phyloP scores from a whole-genome alignment of 2,329 filamentous ascomycete species.

The Nemania diffusa region DNA sequence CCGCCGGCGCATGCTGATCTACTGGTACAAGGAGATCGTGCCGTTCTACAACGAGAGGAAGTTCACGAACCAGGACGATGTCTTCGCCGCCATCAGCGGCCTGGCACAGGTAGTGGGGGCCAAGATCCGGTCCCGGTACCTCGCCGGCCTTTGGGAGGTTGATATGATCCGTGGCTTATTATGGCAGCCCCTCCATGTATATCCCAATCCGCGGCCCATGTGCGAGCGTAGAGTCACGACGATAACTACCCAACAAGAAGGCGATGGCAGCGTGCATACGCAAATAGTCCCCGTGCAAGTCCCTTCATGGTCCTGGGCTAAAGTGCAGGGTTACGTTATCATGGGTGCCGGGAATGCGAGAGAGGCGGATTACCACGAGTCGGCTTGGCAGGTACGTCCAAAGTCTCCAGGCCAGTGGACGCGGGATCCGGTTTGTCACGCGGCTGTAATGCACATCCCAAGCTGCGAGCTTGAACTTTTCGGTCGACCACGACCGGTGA shows the following conservation, averaged over 20 bases:
- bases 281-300: constrained; percentile 8
- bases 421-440: constrained; percentile 29
- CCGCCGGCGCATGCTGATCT: constrained; percentile 18
- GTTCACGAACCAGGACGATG: constrained; percentile 36
- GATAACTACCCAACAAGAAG: neutral
- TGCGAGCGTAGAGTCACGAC: constrained; percentile 15
- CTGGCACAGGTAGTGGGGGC: constrained; percentile 33
- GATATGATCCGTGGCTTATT: constrained; percentile 41
- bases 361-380: constrained; percentile 22
- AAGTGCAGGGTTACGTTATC: constrained; percentile 34
- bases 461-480: constrained; percentile 40
- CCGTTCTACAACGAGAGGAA: constrained; percentile 26
- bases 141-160: constrained; percentile 41
- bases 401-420: constrained; percentile 32
- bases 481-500: constrained; percentile 34
- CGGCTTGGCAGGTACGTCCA: constrained; percentile 38
- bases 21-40: constrained; percentile 39
- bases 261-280: neutral
- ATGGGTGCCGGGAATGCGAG: neutral
- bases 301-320: constrained; percentile 43
- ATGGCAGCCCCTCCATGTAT: constrained; percentile 31
- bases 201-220: neutral
- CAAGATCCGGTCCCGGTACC: constrained; percentile 40
- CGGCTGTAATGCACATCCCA: constrained; percentile 32
- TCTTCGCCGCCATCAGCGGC: constrained; percentile 40